These are phyloP conservation scores for Santalum album DNA, from an alignment of 164 flowering plant species.

Conservation along the genomic window DNA sequence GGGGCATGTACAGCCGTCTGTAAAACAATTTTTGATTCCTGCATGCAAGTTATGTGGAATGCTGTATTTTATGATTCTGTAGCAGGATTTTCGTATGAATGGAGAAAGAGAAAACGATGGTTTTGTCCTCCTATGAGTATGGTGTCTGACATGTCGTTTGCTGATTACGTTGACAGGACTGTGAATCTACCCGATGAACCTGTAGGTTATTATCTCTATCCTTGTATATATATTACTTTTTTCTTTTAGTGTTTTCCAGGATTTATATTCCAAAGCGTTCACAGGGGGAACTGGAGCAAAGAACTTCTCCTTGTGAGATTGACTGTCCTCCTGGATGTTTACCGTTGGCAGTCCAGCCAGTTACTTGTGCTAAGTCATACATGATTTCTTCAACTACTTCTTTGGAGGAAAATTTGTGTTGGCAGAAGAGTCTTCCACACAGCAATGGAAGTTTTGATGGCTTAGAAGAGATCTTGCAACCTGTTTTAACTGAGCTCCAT, in stretches of 20 bases:
- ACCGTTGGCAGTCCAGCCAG: conserved; percentile 8
- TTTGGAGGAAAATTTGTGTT: conserved; percentile 6
- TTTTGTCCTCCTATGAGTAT: conserved; percentile 14
- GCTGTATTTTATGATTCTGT: conserved; percentile 68
- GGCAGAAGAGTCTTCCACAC: conserved; percentile 5
- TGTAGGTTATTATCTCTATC: conserved; percentile 20
- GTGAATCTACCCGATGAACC: conserved; percentile 14
- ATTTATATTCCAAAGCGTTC: conserved; percentile 9
- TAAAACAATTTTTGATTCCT: conserved; percentile 42
- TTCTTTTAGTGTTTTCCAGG: conserved; percentile 1
- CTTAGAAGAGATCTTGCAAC: conserved; percentile 25
- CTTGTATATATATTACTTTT: not conserved
- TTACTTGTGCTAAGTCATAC: too few species aligned
- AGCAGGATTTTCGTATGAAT: conserved; percentile 39
- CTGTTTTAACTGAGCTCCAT: conserved; percentile 48
- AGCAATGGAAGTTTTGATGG: conserved; percentile 9
- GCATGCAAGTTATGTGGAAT: conserved; percentile 81
- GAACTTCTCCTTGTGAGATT: conserved; percentile 19
- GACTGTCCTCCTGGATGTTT: conserved; percentile 64
- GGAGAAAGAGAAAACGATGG: conserved; percentile 75
- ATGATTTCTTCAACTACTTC: conserved; percentile 11
- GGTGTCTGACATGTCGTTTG: not conserved
- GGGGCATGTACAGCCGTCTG: conserved; percentile 26
- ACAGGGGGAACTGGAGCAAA: conserved; percentile 26
- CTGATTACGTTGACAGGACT: conserved; percentile 1